phyloP scores from a whole-genome alignment of 371 early-diverging fungal genomes.

The Caulochytrium protostelioides region DNA sequence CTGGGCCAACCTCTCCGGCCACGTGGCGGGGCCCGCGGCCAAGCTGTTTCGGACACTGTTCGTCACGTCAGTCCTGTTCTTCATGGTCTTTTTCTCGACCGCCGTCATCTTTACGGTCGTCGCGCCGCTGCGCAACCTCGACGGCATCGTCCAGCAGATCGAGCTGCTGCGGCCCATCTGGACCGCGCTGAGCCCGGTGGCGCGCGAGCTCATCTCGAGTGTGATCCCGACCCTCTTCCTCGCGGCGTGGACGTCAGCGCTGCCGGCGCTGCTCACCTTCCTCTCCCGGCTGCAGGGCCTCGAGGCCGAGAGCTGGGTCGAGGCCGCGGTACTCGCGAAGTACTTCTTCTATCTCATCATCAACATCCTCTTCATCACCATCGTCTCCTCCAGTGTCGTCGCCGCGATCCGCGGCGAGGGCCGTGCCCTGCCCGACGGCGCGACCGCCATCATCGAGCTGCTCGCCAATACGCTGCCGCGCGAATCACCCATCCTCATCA shows the following conservation, averaged over 20 bases:
- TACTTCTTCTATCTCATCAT: conserved; percentile 69
- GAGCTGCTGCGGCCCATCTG: conserved; percentile 27
- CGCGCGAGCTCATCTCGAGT: conserved; percentile 32
- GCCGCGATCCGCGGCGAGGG: too few relatives aligned
- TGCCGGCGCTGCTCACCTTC: conserved; percentile 36
- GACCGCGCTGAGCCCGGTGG: conserved; percentile 20
- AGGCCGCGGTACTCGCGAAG: conserved; percentile 42
- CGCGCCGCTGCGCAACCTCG: conserved; percentile 42
- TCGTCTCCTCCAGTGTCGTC: conserved; percentile 51
- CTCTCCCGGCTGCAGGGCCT: conserved; percentile 34
- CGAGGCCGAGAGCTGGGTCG: conserved; percentile 42
- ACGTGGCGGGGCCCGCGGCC: conserved; percentile 16
- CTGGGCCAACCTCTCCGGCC: conserved; percentile 61
- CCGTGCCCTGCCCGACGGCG: conserved; percentile 39
- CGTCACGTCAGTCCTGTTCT: conserved; percentile 10
- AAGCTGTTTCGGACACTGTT: conserved; percentile 24
- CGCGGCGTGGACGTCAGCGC: conserved; percentile 39
- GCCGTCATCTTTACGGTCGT: conserved; percentile 24
- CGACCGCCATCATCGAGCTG: conserved; percentile 39
- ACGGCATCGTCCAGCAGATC: conserved; percentile 37
- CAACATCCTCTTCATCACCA: conserved; percentile 69
- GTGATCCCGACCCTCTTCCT: conserved; percentile 39
- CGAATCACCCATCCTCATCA: conserved; percentile 16
- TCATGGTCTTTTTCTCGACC: conserved; percentile 18
- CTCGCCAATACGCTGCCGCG: conserved; percentile 46